Base-by-base conservation (phyloP, 306 rosid species). In the Sesbania bispinosa region DNA sequence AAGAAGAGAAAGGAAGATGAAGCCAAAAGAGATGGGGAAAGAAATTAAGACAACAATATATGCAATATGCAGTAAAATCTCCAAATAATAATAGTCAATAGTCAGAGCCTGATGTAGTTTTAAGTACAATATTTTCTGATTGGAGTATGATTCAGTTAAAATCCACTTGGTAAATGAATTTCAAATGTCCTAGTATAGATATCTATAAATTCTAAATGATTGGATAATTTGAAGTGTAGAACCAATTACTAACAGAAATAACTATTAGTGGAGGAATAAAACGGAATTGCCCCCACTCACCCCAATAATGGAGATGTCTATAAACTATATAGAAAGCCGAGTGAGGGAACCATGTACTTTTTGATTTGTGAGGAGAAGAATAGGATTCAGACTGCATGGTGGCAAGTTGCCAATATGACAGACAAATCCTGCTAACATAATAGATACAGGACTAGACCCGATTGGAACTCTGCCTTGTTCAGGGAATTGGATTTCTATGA, bases 291-390 rank as follows among this genome's bases (percentile, higher is more conserved):
- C 84, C 78, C 84, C 81, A 80, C 78, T n/a, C n/a, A n/a, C n/a
- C 48, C 68, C 32, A 75, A 73, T 80, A 74, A 74, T 74, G 73
- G 79, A 62, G 60, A 80, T 61, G 83, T 79, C 63, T 57, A 74
- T 23, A 53, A 75, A 79, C 77, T n/a, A n/a, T n/a, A n/a, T 42
- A 74, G 24, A 71, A 76, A 72, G 66, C 67, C 46, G 5, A n/a
- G n/a, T n/a, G n/a, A 53, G 39, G 59, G 18, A 71, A 47, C 74
- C 72, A 67, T 60, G 84, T 80, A 83, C 77, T 69, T 69, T 42
- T 67, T 71, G n/a, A n/a, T n/a, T n/a, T n/a, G n/a, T n/a, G n/a
- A n/a, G 53, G 20, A 21, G 54, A 76, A 55, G 65, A 70, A 35
- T 36, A 69, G 33, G 69, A n/a, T n/a, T 33, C 65, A 75, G 47